phyloP scores from a whole-genome alignment of 768 basidiomycete genomes.

The Lentinula aciculospora region DNA sequence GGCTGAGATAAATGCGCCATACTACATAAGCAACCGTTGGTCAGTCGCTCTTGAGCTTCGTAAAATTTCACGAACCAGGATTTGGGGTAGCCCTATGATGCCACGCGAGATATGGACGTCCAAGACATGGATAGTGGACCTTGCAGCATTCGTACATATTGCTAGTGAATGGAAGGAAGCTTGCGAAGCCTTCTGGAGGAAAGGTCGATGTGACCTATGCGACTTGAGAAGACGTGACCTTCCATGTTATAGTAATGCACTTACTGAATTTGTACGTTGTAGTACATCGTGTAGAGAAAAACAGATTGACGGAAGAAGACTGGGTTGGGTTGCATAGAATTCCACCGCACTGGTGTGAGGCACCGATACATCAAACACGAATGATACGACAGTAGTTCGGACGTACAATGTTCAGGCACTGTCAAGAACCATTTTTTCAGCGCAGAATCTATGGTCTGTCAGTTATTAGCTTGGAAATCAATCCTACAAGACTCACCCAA shows the following conservation, averaged over 20 bases:
- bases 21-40: conserved; percentile 6
- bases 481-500: conserved; percentile 4
- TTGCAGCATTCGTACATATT: conserved; percentile 11
- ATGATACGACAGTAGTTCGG: background rate
- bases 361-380: background rate
- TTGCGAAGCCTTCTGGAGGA: conserved; percentile 8
- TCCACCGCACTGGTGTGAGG: conserved; percentile 8
- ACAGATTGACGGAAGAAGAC: conserved; percentile 11
- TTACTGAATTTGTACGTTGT: conserved; percentile 8
- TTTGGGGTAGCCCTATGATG: conserved; percentile 23
- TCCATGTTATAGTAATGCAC: background rate
- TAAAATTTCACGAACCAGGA: conserved; percentile 27
- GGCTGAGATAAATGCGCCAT: conserved; percentile 37
- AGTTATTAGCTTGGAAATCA: background rate
- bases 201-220: conserved; percentile 5
- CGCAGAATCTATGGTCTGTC: conserved; percentile 20
- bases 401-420: conserved; percentile 37
- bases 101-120: background rate
- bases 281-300: conserved; percentile 6
- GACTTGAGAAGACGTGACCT: background rate
- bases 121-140: conserved; percentile 5
- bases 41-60: background rate
- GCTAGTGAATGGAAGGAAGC: conserved; percentile 11
- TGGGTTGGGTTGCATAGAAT: conserved; percentile 1
- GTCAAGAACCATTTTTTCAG: conserved; percentile 48